These are phyloP conservation scores for Globisporangium alternatum DNA, from an alignment of 352 stramenopile genomes.

Conservation along the genomic window DNA sequence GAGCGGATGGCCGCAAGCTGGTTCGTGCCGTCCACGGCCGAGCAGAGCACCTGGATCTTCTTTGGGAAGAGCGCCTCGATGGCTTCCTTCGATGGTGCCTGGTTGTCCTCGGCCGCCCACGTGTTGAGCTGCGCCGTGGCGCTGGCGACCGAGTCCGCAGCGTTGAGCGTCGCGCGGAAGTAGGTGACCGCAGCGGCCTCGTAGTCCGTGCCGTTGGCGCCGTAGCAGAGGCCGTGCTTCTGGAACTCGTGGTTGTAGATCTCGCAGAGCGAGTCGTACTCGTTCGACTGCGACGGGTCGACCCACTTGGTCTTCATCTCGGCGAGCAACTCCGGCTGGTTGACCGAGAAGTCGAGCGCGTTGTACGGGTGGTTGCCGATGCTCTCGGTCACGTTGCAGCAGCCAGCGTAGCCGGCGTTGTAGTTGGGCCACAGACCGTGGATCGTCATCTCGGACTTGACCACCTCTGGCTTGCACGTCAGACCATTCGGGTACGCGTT, in stretches of 20 bases:
- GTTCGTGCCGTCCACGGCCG: conserved; percentile 45
- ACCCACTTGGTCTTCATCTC: conserved; percentile 61
- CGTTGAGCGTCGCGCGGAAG: conserved; percentile 58
- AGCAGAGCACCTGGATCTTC: conserved; percentile 67
- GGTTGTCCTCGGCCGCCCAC: conserved; percentile 31
- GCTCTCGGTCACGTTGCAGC: conserved; percentile 54
- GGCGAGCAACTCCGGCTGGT: conserved; percentile 45
- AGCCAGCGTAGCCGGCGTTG: conserved; percentile 58
- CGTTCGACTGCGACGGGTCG: conserved; percentile 19
- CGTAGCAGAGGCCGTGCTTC: conserved; percentile 16
- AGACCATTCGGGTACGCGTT: conserved; percentile 55
- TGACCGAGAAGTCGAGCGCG: conserved; percentile 35
- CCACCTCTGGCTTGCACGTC: conserved; percentile 34
- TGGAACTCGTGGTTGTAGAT: conserved; percentile 10
- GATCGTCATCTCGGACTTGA: conserved; percentile 56
- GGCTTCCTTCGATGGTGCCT: conserved; percentile 15
- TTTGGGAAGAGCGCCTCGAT: conserved; percentile 61
- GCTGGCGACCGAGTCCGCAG: conserved; percentile 19
- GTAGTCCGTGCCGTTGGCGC: conserved; percentile 48
- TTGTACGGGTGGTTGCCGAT: conserved; percentile 59
- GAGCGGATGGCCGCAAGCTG: conserved; percentile 67
- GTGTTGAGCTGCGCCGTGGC: conserved; percentile 50
- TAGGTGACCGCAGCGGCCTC: conserved; percentile 63
- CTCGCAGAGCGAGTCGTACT: conserved; percentile 53
- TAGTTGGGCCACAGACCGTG: conserved; percentile 76